Evolutionary conservation across 331 rosid genomes (phyloP).

Genomic region (Arachis monticola): DNA sequence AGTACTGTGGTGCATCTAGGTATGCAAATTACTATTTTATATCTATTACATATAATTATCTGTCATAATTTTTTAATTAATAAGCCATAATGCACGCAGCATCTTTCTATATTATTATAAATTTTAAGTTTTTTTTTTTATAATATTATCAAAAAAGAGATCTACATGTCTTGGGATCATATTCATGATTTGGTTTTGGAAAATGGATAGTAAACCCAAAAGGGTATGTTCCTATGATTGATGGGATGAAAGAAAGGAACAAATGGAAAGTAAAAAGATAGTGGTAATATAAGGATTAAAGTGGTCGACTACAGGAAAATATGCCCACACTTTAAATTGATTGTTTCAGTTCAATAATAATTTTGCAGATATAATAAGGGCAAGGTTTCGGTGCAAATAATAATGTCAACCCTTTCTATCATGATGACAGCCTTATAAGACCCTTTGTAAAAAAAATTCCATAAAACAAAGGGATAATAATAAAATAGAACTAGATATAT

Average conservation of each 20-base stretch:
- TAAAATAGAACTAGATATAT: too few species aligned
- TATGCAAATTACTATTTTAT: too few species aligned
- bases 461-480: background rate
- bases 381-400: constrained; percentile 14
- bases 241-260: background rate
- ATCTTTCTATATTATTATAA: background rate
- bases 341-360: too few species aligned
- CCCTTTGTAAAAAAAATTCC: background rate
- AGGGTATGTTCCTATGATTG: background rate
- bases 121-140: too few species aligned
- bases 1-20: background rate
- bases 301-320: background rate
- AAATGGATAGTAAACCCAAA: constrained; percentile 8
- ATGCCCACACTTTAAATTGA: background rate
- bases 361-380: background rate
- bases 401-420: constrained; percentile 31
- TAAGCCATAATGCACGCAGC: constrained; percentile 5
- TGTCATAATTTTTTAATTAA: background rate
- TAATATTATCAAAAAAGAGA: background rate
- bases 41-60: background rate
- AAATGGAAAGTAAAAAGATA: background rate
- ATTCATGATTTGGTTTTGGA: constrained; percentile 15
- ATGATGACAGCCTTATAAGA: background rate
- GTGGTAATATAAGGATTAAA: background rate
- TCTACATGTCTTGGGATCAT: constrained; percentile 8